Evolutionary conservation across 306 rosid species (phyloP), one percentile per base, ranked within the genome.

Genomic region (Neltuma alba): DNA sequence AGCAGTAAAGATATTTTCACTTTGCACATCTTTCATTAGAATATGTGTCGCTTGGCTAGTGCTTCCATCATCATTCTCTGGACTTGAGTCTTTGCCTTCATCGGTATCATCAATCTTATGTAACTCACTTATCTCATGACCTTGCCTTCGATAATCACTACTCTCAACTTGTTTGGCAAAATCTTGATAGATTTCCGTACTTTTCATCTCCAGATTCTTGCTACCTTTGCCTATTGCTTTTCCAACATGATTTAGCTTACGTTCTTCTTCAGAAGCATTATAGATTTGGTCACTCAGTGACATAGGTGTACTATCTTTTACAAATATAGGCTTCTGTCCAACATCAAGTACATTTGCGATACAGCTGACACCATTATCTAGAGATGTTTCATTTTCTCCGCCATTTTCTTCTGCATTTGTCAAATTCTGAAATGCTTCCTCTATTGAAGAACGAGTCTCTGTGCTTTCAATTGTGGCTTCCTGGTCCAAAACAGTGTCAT

Each of bases 401-500:
- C 57, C 72, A 47, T 25, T 70, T 55, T 74, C 90, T 81, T 77
- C 78, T 0, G 70, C 33, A 28, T 27, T 57, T 57, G 37, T 75
- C 37, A 71, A 55, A 33, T 83, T 76, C 72, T 86, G 75, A 73
- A 70, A 77, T 77, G 34, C 52, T 69, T 88, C 81, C 54, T 81
- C 87, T 3, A 74, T 41, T 61, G 11, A 36, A 38, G 87, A 83
- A 76, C 80, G 83, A 81, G 79, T 63, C 58, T 72, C 81, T 3
- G 40, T 69, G 70, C 69, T 60, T 47, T 75, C 82, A 74, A 15
- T 55, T 27, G 52, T 25, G 55, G 23, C 54, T 74, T 82, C 84
- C 74, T 52, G 66, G 50, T 81, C 86, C 27, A 65, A 80, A 34
- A 23, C 66, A 14, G 45, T 80, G 54, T 41, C 74, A 18, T n/a